These are phyloP conservation scores for Emergomyces africanus DNA, from an alignment of 2,329 filamentous ascomycete genomes.

Conservation along the genomic window DNA sequence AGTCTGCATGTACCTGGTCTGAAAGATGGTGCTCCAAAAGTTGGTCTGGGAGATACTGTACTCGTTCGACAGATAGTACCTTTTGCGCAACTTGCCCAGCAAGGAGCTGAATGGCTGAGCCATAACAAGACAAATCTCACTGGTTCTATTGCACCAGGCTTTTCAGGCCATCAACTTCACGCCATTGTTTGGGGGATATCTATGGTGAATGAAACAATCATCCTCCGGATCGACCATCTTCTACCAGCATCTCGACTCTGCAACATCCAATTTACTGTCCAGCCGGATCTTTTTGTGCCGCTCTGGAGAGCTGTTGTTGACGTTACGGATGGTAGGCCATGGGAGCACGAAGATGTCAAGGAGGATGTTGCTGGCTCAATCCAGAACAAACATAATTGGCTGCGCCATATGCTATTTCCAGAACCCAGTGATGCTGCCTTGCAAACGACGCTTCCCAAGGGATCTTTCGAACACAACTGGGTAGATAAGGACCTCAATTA, in stretches of 20 bases:
- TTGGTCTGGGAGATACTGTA: slow-evolving; percentile 16
- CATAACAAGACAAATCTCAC: slow-evolving; percentile 9
- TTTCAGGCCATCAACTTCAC: slow-evolving; percentile 15
- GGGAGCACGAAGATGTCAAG: slow-evolving; percentile 41
- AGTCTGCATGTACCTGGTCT: slow-evolving; percentile 16
- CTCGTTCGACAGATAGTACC: slow-evolving; percentile 15
- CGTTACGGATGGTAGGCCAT: slow-evolving; percentile 26
- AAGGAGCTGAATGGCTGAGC: slow-evolving; percentile 11
- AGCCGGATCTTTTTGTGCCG: slow-evolving; percentile 9
- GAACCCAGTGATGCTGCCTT: slow-evolving; percentile 21
- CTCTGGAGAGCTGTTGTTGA: slow-evolving; percentile 13
- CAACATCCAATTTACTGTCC: slow-evolving; percentile 15
- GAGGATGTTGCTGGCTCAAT: slow-evolving; percentile 27
- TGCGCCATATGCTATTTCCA: slow-evolving; percentile 34
- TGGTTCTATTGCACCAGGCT: slow-evolving; percentile 14
- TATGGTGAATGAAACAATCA: slow-evolving; percentile 11
- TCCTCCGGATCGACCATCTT: slow-evolving; percentile 12
- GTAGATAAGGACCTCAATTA: slow-evolving; percentile 34
- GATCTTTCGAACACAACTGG: slow-evolving; percentile 21
- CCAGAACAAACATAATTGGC: slow-evolving; percentile 11
- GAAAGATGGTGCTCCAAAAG: slow-evolving; percentile 13
- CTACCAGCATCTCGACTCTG: slow-evolving; percentile 7
- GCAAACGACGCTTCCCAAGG: slow-evolving; percentile 27
- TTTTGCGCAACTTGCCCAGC: slow-evolving; percentile 9
- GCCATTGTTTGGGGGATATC: slow-evolving; percentile 15